These are phyloP conservation scores for Cylindrotheca closterium DNA, from an alignment of 108 stramenopile genomes.

Conservation along the genomic window DNA sequence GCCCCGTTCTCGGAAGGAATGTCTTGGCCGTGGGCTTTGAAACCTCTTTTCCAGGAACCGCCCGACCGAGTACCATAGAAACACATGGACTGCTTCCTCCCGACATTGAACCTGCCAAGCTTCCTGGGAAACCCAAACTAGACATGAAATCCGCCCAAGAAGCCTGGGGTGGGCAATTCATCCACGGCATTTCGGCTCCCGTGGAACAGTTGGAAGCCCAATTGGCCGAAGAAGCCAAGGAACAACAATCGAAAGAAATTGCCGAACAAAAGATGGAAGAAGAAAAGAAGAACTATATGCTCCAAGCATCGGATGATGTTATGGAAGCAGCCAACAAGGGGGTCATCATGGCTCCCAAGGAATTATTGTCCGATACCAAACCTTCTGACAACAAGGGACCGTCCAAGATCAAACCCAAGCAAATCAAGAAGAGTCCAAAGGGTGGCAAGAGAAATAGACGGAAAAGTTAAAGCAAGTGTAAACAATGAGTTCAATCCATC, in stretches of 20 bases:
- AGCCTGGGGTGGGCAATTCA: conserved; percentile 34
- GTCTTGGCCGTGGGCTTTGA: conserved; percentile 50
- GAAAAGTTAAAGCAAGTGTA: not conserved
- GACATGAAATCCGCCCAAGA: conserved; percentile 17
- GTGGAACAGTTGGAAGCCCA: conserved; percentile 32
- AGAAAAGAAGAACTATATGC: conserved; percentile 14
- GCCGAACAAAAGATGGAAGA: conserved; percentile 4
- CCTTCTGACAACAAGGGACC: too few relatives aligned
- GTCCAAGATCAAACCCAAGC: not conserved
- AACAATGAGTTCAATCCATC: not conserved
- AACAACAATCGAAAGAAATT: conserved; percentile 36
- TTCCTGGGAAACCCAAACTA: conserved; percentile 10
- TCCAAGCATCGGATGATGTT: conserved; percentile 28
- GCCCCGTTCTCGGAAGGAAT: conserved; percentile 43
- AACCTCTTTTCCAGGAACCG: conserved; percentile 51
- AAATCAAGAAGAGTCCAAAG: conserved; percentile 13
- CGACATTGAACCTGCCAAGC: too few relatives aligned
- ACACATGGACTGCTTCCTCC: conserved; percentile 27
- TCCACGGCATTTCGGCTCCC: conserved; percentile 52
- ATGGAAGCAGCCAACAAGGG: conserved; percentile 81
- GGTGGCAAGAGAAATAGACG: conserved; percentile 5
- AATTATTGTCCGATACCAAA: not conserved
- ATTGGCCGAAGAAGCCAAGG: conserved; percentile 14
- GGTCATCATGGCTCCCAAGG: conserved; percentile 16
- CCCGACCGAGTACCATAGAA: conserved; percentile 47